Evolutionary conservation across 495 filamentous ascomycete genomes (phyloP).

Genomic region (Chaetomium cochliodes): DNA sequence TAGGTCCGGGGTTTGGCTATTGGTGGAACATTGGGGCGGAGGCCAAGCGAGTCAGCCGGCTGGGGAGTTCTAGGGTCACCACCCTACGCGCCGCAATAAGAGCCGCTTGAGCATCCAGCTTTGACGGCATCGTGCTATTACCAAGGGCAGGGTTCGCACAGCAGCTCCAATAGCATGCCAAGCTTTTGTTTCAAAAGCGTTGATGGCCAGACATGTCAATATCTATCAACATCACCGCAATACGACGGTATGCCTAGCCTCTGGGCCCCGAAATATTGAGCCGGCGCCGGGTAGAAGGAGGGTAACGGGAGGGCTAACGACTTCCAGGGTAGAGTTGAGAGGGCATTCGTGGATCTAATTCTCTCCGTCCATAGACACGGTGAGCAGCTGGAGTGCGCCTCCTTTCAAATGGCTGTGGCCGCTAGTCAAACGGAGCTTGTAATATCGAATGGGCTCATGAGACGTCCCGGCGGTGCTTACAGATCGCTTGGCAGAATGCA

Average conservation of each 20-base stretch:
- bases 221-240: not conserved
- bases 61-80: not conserved
- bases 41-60: conserved; percentile 7
- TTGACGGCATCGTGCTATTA: not conserved
- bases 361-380: not conserved
- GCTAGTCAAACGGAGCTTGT: not conserved
- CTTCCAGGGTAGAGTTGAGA: too few relatives aligned
- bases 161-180: not conserved
- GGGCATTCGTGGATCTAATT: not conserved
- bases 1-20: not conserved
- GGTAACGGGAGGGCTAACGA: too few relatives aligned
- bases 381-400: not conserved
- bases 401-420: not conserved
- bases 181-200: not conserved
- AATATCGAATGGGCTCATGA: not conserved
- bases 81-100: not conserved
- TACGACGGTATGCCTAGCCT: not conserved
- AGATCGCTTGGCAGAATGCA: not conserved
- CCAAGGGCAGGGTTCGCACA: not conserved
- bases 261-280: too few relatives aligned
- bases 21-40: conserved; percentile 15
- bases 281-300: too few relatives aligned
- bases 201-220: not conserved
- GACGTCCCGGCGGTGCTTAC: not conserved
- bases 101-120: not conserved